Percentiles rank a stretch among this genome's conserved stretches.
Evolutionary conservation across 2,329 filamentous ascomycete species (phyloP).

Genomic region (Ampelomyces quisqualis): DNA sequence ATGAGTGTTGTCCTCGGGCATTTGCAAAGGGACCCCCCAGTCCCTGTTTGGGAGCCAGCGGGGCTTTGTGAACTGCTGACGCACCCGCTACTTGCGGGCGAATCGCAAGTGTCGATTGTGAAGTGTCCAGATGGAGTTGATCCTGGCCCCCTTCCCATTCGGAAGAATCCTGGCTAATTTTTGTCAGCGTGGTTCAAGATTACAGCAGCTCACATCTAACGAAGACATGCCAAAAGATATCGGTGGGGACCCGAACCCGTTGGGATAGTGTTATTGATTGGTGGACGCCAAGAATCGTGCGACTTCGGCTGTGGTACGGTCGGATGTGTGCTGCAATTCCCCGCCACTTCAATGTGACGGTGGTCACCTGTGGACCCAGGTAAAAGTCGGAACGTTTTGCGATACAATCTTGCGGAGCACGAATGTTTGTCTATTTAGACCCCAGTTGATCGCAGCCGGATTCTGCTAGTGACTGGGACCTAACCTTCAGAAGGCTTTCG

Average conservation of each 20-base stretch:
- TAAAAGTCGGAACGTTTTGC: neutral
- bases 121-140: constrained; percentile 36
- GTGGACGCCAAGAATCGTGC: constrained; percentile 18
- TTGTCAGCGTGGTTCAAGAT: constrained; percentile 22
- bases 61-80: constrained; percentile 36
- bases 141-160: constrained; percentile 34
- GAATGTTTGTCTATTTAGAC: neutral
- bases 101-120: constrained; percentile 30
- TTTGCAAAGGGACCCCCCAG: constrained; percentile 34
- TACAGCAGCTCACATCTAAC: neutral
- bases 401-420: neutral
- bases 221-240: neutral
- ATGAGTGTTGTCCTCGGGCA: constrained; percentile 37
- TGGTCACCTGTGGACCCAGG: neutral
- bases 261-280: constrained; percentile 9
- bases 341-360: neutral
- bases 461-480: constrained; percentile 2
- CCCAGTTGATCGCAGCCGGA: neutral
- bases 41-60: constrained; percentile 41
- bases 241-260: neutral
- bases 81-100: constrained; percentile 31
- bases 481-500: constrained; percentile 5
- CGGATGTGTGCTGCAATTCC: constrained; percentile 12
- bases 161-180: constrained; percentile 29
- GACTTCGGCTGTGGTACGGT: constrained; percentile 20